Percentiles rank a stretch among this genome's conserved stretches.
Conservation (phyloP, 2,329 filamentous ascomycete species). For the Curvularia sp. region DNA sequence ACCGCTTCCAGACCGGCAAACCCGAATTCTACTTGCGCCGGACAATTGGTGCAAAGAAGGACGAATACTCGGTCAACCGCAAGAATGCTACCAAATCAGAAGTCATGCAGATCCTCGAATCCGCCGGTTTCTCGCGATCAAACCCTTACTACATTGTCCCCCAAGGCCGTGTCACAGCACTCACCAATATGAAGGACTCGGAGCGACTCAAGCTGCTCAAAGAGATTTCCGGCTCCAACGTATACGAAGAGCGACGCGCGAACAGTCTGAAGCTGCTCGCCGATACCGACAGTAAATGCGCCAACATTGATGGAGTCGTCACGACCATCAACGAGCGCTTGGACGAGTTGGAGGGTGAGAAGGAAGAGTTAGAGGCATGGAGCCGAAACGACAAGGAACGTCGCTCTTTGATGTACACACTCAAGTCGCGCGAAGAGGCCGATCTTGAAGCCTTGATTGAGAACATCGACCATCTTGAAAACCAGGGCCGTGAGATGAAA, state of each 20-base stretch:
- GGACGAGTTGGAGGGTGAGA: constrained; percentile 91
- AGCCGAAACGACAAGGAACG: constrained; percentile 95
- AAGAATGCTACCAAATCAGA: constrained; percentile 95
- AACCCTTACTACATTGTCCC: constrained; percentile 99
- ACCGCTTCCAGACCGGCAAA: constrained; percentile 91
- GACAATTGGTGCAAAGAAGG: constrained; percentile 96
- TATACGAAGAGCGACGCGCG: constrained; percentile 89
- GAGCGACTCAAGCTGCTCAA: constrained; percentile 90
- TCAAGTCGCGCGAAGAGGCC: constrained; percentile 87
- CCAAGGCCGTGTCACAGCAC: constrained; percentile 90
- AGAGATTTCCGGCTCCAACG: constrained; percentile 97
- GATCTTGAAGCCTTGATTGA: constrained; percentile 79
- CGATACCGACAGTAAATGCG: constrained; percentile 92
- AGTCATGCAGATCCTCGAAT: constrained; percentile 93
- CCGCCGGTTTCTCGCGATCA: constrained; percentile 92
- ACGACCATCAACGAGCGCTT: constrained; percentile 91
- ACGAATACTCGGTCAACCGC: constrained; percentile 96
- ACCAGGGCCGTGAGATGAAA: constrained; percentile 82
- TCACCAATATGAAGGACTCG: constrained; percentile 98
- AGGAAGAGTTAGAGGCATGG: constrained; percentile 91
- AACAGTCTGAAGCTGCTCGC: constrained; percentile 97
- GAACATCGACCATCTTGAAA: constrained; percentile 80
- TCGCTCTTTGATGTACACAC: constrained; percentile 91
- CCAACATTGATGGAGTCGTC: constrained; percentile 92
- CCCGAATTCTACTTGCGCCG: constrained; percentile 89